A percentile compares a stretch with the other conserved stretches of the same genome.
phyloP scores from a whole-genome alignment of 768 basidiomycete species.

The Gymnopilus dilepis region DNA sequence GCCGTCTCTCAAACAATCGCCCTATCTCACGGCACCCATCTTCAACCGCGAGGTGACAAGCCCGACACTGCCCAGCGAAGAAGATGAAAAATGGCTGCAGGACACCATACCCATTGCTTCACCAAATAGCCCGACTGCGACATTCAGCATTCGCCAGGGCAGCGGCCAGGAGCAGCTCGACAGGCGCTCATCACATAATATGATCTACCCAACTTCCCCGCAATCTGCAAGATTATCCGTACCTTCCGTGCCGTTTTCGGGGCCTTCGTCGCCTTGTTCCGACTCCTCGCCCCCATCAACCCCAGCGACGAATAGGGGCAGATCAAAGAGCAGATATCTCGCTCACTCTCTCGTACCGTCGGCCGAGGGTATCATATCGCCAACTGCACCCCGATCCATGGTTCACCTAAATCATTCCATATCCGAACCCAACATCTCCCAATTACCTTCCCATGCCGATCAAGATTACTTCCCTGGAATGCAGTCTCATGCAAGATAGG shows the following conservation, averaged over 20 bases:
- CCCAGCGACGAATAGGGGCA: background rate
- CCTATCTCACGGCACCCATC: constrained; percentile 56
- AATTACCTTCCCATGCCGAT: background rate
- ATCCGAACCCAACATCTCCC: constrained; percentile 25
- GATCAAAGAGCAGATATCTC: constrained; percentile 11
- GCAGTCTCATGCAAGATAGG: constrained; percentile 8
- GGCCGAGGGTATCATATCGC: constrained; percentile 21
- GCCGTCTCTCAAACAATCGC: constrained; percentile 60
- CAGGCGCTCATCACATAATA: constrained; percentile 25
- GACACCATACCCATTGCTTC: constrained; percentile 59
- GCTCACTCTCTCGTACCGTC: constrained; percentile 24
- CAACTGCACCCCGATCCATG: constrained; percentile 13
- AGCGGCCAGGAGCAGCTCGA: constrained; percentile 17
- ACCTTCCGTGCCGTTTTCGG: constrained; percentile 5
- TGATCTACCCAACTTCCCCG: constrained; percentile 12
- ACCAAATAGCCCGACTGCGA: constrained; percentile 17
- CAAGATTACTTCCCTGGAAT: constrained; percentile 24
- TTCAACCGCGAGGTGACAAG: constrained; percentile 45
- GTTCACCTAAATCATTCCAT: constrained; percentile 21
- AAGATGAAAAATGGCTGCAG: constrained; percentile 65
- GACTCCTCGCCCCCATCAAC: constrained; percentile 5
- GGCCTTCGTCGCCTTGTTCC: constrained; percentile 1
- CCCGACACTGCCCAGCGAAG: constrained; percentile 47
- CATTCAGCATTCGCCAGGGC: constrained; percentile 6
- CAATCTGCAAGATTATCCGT: background rate